Conservation (phyloP, 2,329 filamentous ascomycete species). For the Xylaria sp. region DNA sequence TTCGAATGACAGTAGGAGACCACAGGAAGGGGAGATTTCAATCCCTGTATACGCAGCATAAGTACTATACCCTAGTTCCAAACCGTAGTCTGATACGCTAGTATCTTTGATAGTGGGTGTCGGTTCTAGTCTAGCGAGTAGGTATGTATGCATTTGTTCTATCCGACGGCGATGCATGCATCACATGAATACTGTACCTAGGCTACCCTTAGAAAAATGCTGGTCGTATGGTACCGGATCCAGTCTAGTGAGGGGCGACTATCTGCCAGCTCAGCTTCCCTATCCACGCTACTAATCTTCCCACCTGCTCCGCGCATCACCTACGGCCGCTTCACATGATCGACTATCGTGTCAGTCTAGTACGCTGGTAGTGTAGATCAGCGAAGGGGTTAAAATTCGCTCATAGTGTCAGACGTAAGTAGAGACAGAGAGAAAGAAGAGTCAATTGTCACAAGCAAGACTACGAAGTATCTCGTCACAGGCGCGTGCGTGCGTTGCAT, state of each 20-base stretch:
- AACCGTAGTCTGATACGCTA: constrained; percentile 1
- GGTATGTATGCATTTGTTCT: constrained; percentile 1
- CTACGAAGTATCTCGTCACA: constrained; percentile 33
- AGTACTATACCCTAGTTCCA: constrained; percentile 7
- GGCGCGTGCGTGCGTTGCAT: constrained; percentile 40
- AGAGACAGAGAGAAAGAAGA: neutral
- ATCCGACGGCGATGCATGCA: constrained; percentile 10
- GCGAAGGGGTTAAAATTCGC: neutral
- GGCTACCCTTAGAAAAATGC: constrained; percentile 2
- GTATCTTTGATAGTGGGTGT: neutral
- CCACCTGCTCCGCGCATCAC: neutral
- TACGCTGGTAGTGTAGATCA: neutral
- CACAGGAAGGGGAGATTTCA: neutral
- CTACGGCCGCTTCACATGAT: constrained; percentile 5
- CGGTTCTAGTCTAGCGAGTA: neutral
- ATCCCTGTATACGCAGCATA: constrained; percentile 15
- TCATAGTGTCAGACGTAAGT: neutral
- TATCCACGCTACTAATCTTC: neutral
- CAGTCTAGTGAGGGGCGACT: constrained; percentile 12
- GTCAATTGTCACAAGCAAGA: constrained; percentile 10
- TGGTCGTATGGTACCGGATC: constrained; percentile 4
- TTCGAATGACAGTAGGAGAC: neutral
- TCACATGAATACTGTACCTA: constrained; percentile 22
- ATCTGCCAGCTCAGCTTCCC: constrained; percentile 19
- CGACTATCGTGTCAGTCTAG: neutral